These are phyloP conservation scores for Trifolium fragiferum DNA, from an alignment of 306 rosid species.

Conservation along the genomic window DNA sequence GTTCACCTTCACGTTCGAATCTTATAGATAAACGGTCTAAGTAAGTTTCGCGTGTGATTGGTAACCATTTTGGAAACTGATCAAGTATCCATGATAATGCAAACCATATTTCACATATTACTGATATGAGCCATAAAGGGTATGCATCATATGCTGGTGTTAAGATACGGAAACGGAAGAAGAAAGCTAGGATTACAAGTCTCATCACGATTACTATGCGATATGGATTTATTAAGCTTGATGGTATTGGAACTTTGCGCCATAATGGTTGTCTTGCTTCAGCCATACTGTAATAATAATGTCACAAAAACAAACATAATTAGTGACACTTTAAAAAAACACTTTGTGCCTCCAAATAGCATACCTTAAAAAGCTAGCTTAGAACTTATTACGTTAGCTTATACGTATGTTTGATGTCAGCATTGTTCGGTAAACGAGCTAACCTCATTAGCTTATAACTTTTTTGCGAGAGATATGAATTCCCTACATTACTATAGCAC, in stretches of 20 bases:
- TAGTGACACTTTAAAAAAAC: neutral
- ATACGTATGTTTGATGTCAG: too few species aligned
- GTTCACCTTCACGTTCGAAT: conserved; percentile 70
- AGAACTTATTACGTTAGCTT: too few species aligned
- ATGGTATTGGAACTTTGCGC: conserved; percentile 59
- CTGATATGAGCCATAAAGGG: conserved; percentile 85
- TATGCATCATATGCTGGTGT: conserved; percentile 71
- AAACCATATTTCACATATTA: conserved; percentile 90
- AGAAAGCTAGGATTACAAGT: conserved; percentile 51
- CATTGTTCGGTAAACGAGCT: too few species aligned
- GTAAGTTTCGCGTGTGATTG: conserved; percentile 78
- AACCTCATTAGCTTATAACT: too few species aligned
- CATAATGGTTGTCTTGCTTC: conserved; percentile 93
- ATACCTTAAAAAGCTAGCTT: too few species aligned
- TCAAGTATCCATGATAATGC: conserved; percentile 94
- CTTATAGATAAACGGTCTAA: conserved; percentile 72
- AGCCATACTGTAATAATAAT: conserved; percentile 60
- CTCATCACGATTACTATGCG: conserved; percentile 55
- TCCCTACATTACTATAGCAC: too few species aligned
- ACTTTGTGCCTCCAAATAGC: neutral
- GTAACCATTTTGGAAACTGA: conserved; percentile 83
- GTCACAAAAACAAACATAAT: neutral
- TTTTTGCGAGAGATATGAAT: too few species aligned
- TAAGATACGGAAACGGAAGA: conserved; percentile 57
- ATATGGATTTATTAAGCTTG: conserved; percentile 58